Base-by-base conservation (phyloP, 1,284 basidiomycete species). In the Tylopilus sp. region DNA sequence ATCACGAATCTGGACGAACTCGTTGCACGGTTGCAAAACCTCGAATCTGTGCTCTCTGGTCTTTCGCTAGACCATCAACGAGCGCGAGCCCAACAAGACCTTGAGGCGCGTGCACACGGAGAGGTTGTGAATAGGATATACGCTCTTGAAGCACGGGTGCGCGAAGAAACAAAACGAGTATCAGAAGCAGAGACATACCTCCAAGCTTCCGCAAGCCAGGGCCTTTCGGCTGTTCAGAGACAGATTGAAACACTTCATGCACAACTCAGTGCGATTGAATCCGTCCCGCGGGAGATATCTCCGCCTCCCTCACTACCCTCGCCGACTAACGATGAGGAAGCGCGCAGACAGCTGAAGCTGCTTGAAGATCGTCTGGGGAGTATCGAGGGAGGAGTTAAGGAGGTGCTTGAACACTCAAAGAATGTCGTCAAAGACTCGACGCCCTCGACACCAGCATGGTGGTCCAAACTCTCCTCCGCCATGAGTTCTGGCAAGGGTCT, bases 1-100 rank as follows among this genome's bases (percentile, higher is more conserved):
- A 80, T 83, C 2, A 75, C 76, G 11, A 79, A 87, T 59, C 72
- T 92, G 42, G 78, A 81, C 6, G 89, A 89, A 54, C 72, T 94
- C 18, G 74, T 84, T 3, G 72, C 75, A 1, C 81, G 91, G 10
- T 71, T 94, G 4, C 75, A 78, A 51, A 72, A 73, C 38, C 73
- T 91, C 26, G 88, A 91, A 66, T 73, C 68, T 37, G 77, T 77
- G 2, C 66, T 90, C 2, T 77, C 79, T 11, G 74, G 75, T 15
- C 66, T 88, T 9, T 77, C 81, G 2, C 56, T 71, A 9, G 82
- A 85, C 44, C 67, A 71, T 10, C 75, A 84, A 53, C 75, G 73
- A 43, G 70, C 73, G 1, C 73, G 75, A 36, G 59, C 67, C 14
- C 75, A 74, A 52, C 69, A 78, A 36, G 82, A 85, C 26, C 74